phyloP scores from a whole-genome alignment of 164 flowering plant species.

The Vitis rotundifolia region DNA sequence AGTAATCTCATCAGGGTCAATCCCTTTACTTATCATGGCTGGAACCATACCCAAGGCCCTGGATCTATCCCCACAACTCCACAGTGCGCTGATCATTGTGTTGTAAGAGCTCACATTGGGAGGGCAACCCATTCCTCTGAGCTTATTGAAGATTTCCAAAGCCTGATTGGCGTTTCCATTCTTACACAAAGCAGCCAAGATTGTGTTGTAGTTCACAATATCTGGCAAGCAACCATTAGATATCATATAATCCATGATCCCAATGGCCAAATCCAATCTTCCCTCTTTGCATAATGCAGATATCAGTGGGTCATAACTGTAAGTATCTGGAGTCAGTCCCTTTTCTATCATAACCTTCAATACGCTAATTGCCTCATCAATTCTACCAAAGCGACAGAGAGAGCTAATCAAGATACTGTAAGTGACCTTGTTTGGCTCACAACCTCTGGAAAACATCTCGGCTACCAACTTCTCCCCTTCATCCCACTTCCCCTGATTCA shows the following conservation, averaged over 20 bases:
- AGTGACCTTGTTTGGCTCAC: conserved; percentile 66
- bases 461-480: conserved; percentile 54
- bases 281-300: conserved; percentile 75
- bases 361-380: conserved; percentile 54
- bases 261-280: conserved; percentile 60
- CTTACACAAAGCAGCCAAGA: conserved; percentile 66
- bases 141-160: conserved; percentile 56
- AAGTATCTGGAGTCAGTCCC: conserved; percentile 66
- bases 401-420: conserved; percentile 66
- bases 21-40: conserved; percentile 59
- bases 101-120: conserved; percentile 73
- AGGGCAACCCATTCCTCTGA: conserved; percentile 51
- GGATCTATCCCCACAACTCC: conserved; percentile 53
- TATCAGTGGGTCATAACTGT: conserved; percentile 73
- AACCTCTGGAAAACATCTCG: conserved; percentile 57
- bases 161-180: conserved; percentile 60
- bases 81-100: conserved; percentile 70
- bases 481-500: conserved; percentile 57
- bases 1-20: conserved; percentile 68
- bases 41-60: conserved; percentile 53
- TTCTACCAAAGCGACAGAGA: conserved; percentile 64
- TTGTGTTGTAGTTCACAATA: conserved; percentile 70
- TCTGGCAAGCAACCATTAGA: conserved; percentile 70
- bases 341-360: conserved; percentile 61
- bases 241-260: conserved; percentile 61